Evolutionary conservation across 495 filamentous ascomycete species (phyloP).

Genomic region (Neurospora sp.): DNA sequence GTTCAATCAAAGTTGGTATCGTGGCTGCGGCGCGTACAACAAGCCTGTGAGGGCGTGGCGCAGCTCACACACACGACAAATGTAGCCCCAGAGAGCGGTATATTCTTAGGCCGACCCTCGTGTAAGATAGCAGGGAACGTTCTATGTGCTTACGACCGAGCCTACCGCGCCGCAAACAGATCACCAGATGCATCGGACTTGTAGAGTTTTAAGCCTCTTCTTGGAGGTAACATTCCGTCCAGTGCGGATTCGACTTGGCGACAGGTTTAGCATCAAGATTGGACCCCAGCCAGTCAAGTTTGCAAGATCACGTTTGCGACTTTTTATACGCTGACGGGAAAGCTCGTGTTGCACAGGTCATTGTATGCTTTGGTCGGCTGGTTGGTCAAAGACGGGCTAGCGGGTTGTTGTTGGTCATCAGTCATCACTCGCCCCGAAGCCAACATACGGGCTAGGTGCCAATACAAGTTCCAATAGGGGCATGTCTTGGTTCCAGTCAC

Average conservation of each 20-base stretch:
- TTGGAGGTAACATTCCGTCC: neutral
- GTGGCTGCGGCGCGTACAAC: neutral
- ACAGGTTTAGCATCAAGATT: neutral
- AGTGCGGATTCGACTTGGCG: neutral
- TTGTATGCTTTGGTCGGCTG: neutral
- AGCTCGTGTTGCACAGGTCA: neutral
- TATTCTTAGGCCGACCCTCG: neutral
- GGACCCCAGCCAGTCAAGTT: neutral
- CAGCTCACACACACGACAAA: neutral
- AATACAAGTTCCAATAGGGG: neutral
- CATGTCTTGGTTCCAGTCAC: neutral
- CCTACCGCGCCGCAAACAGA: neutral
- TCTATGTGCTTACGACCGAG: neutral
- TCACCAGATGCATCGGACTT: neutral
- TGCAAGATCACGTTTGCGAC: neutral
- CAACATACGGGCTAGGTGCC: neutral
- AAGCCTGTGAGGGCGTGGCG: neutral
- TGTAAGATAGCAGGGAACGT: neutral
- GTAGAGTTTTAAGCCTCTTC: neutral
- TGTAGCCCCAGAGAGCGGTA: neutral
- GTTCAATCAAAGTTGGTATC: neutral
- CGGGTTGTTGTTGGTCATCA: neutral
- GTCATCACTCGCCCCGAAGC: neutral
- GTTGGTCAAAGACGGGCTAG: neutral
- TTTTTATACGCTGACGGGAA: neutral